Evolutionary conservation across 2,329 filamentous ascomycete species (phyloP).

Genomic region (Cladosporium austrohemisphaericum): DNA sequence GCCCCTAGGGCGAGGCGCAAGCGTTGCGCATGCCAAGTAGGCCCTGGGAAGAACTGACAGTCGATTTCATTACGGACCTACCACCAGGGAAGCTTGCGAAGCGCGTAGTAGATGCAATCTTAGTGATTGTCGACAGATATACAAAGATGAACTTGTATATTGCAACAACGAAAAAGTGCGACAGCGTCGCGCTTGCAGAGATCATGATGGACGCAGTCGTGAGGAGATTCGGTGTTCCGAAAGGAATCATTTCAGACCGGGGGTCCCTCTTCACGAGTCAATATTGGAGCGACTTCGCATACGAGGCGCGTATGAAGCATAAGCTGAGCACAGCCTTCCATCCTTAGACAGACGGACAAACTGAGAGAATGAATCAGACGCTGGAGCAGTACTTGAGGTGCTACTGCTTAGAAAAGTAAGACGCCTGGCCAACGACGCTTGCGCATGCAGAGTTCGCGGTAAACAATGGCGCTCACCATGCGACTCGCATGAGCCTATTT

Average conservation of each 20-base stretch:
- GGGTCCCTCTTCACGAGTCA: conserved; percentile 14
- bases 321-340: conserved; percentile 18
- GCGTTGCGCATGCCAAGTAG: neutral
- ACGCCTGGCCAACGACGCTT: conserved; percentile 6
- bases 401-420: conserved; percentile 10
- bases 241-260: conserved; percentile 13
- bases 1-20: neutral
- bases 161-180: conserved; percentile 1
- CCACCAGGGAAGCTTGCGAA: neutral
- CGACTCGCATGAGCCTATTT: neutral
- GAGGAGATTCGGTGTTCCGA: neutral
- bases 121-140: conserved; percentile 10
- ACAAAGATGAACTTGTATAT: conserved; percentile 3
- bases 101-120: neutral
- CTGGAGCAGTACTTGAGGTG: conserved; percentile 18
- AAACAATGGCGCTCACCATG: conserved; percentile 6
- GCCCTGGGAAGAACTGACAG: neutral
- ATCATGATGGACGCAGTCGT: neutral
- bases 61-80: neutral
- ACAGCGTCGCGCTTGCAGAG: neutral
- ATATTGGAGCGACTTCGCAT: conserved; percentile 15
- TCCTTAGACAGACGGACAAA: conserved; percentile 19
- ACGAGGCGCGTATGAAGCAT: conserved; percentile 1
- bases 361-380: conserved; percentile 16
- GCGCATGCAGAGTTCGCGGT: conserved; percentile 3